These are phyloP conservation scores for Wickerhamomyces mucosus DNA, from an alignment of 805 yeast genomes.

Conservation along the genomic window DNA sequence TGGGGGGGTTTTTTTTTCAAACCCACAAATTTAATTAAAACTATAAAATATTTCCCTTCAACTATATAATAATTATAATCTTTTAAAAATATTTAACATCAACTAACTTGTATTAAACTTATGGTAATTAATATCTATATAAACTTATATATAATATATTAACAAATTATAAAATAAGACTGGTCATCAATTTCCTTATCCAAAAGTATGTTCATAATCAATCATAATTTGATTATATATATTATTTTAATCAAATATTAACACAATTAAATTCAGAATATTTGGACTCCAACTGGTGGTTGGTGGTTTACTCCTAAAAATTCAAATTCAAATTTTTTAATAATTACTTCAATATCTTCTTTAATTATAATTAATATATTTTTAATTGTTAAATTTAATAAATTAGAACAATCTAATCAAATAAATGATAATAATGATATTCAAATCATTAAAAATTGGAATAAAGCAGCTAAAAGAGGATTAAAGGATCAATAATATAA, in stretches of 20 bases:
- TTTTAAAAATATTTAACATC: no score
- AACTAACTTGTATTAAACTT: no score
- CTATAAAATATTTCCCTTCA: no score
- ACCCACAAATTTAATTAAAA: no score
- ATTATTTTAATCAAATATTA: constrained; percentile 5
- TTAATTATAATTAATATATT: constrained; percentile 11
- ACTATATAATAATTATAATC: no score
- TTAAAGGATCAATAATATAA: no score
- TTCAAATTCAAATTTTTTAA: constrained; percentile 11
- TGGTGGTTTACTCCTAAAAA: constrained; percentile 20
- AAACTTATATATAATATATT: no score
- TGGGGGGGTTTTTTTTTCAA: no score
- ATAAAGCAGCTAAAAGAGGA: constrained; percentile 14
- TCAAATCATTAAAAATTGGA: constrained; percentile 15
- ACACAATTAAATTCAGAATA: no score
- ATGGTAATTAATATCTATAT: no score
- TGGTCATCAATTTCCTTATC: constrained; percentile 17
- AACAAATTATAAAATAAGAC: no score
- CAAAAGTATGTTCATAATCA: constrained; percentile 9
- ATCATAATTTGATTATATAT: background rate
- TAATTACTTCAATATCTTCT: constrained; percentile 9
- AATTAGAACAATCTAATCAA: constrained; percentile 10
- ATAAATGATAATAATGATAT: constrained; percentile 11
- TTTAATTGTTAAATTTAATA: no score
- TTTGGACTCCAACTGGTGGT: constrained; percentile 19